Evolutionary conservation across 1,139 yeast species (phyloP), one percentile per base, ranked within the genome.

Genomic region (Meyerozyma carpophila): DNA sequence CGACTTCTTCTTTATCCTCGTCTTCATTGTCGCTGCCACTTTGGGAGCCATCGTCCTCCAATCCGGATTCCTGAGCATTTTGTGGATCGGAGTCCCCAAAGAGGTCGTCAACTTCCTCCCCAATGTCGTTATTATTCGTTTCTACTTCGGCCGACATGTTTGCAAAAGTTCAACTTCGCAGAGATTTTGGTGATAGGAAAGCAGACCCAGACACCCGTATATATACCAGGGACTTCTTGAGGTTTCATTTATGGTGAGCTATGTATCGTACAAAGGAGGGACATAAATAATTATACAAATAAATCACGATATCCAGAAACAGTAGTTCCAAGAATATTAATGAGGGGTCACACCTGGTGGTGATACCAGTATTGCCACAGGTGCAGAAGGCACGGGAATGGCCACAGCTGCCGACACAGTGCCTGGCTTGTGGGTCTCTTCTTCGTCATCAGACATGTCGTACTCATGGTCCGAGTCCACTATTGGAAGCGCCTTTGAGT

Each of bases 31-130:
- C 53, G 9, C 47, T 52, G 14, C 46, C 50, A 9, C 44, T 51
- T n/a, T 27, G 29, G 4, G 29, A 27, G 16, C 40, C 52, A 24
- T 45, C 49, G 20, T 45, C 51, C 24, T 43, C 50, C 21, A 21
- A 9, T 10, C 26, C 26, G 3, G 37, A 7, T 4, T 11, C 37
- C 25, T 21, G 26, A 3, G 10, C 37, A 8, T 3, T 11, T 11
- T 21, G 26, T 6, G 13, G 25, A 21, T 66, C 74, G 16, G 68
- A 79, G 21, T 72, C 81, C 8, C 81, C 82, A 52, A 76, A 77
- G 49, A 75, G 62, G 49, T 76, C 74, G 41, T 63, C 75, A n/a
- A 61, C 66, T 31, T 68, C 73, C 27, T 61, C 63, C 32, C 59
- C 64, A 21, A 21, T 18, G 26, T 21, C 37, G 27, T 18, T 34